Evolutionary conservation across 2,329 filamentous ascomycete genomes (phyloP), one percentile per base, ranked within the genome.

Genomic region (Phaeosphaeriaceae sp.): DNA sequence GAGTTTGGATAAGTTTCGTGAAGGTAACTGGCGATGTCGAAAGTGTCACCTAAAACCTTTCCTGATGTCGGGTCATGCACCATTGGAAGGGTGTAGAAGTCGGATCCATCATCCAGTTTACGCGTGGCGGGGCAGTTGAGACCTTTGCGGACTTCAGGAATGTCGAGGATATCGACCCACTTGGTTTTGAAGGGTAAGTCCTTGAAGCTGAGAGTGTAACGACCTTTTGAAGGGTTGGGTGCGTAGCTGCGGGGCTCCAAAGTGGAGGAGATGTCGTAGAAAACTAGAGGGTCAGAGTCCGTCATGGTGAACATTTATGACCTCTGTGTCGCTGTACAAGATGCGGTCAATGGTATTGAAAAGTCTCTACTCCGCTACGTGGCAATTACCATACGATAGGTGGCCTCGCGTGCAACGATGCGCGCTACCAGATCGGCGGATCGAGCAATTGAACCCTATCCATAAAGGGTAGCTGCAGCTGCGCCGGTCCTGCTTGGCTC

Each of bases 21-120:
- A 1, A 90, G 79, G 65, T 88, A 85, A 24, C 83, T 73, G 7
- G 88, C 88, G 58, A 90, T 90, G 52, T 89, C 88, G 67, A 89
- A 88, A 2, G 86, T 86, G 74, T 90, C 88, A 5, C 88, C 88
- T 2, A 89, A 54, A 0, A 78, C 51, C 0, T 73, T 57, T 5
- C 66, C 68, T 0, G 80, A 83, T 19, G 66, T 54, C 0, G 77
- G 70, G 51, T 89, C 84, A 1, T 76, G 65, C 21, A 89, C 71
- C 44, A 89, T 79, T 1, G 88, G 88, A 0, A 90, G 80, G 1
- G 88, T 90, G 73, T 81, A 81, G 76, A 81, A 89, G 65, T 87
- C 84, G 33, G 75, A 78, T 44, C 86, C 86, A 63, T 89, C 83
- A 60, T 79, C 79, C 55, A 84, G 82, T 58, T 83, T 85, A 66